A percentile compares a stretch with the other conserved stretches of the same genome.
These are phyloP conservation scores for Fusarium sp. DNA, from an alignment of 2,329 filamentous ascomycete species.

Conservation along the genomic window DNA sequence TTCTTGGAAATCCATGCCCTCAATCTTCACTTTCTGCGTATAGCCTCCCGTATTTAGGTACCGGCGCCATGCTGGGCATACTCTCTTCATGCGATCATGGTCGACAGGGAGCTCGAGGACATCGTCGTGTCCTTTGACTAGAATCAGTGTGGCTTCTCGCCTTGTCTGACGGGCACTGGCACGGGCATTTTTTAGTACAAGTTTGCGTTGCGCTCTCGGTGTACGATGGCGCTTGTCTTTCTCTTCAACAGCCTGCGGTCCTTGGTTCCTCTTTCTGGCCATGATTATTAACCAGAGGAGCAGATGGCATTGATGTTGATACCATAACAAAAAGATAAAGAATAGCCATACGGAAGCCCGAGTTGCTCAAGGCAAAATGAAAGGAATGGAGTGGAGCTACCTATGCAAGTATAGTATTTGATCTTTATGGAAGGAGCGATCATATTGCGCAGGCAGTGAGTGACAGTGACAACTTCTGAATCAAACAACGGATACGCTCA, in stretches of 20 bases:
- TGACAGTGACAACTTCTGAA: neutral
- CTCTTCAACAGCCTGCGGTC: too few species aligned
- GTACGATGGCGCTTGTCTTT: too few species aligned
- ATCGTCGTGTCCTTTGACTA: neutral
- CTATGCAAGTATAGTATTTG: too few species aligned
- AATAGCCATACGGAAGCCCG: too few species aligned
- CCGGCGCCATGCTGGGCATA: constrained; percentile 5
- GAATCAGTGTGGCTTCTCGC: neutral
- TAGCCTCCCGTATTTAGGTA: neutral
- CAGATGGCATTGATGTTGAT: too few species aligned
- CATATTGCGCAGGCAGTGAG: neutral
- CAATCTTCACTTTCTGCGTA: neutral
- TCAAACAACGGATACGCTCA: neutral
- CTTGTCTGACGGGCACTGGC: neutral
- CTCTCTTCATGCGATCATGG: constrained; percentile 2
- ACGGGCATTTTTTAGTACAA: neutral
- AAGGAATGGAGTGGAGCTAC: too few species aligned
- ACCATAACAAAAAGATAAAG: too few species aligned
- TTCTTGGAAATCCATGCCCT: neutral
- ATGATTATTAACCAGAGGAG: too few species aligned
- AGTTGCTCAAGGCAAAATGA: too few species aligned
- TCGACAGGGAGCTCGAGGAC: constrained; percentile 3
- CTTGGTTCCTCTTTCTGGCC: too few species aligned
- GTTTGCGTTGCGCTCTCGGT: too few species aligned
- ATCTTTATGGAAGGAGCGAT: too few species aligned